Evolutionary conservation across 2,329 filamentous ascomycete species (phyloP), one percentile per base, ranked within the genome.

Genomic region (Thielaviopsis punctulata): DNA sequence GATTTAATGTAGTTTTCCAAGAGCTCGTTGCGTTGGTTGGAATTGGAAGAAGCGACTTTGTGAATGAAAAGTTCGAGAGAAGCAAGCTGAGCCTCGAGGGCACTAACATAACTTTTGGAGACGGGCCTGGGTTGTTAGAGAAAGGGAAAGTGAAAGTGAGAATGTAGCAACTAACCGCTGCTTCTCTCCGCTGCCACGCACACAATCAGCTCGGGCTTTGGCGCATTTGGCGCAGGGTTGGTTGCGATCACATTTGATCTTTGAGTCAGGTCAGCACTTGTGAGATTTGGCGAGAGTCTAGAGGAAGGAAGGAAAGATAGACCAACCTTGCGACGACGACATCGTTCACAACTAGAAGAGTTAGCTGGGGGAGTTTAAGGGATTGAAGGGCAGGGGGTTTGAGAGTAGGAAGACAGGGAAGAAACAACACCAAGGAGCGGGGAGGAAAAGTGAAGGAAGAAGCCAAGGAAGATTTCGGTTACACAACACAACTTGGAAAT

Each of bases 161-260:
- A 9, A 13, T 25, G 51, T 9, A 3, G 19, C 9, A 47, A 45
- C 30, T 4, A 58, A 69, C 66, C 68, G 62, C 56, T 68, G 65
- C 58, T 69, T 70, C 57, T 70, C 68, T 5, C 68, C 67, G 5
- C 62, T 65, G 18, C 67, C 66, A 30, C 62, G 65, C n/a, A 64
- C 61, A 55, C 68, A 70, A 45, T 68, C 64, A 8, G 62, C 64
- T 19, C 63, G 62, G 6, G 66, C 65, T 57, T 68, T 67, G 58
- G 63, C 59, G 57, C 73, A 77, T 55, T 69, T 69, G 27, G 67
- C 68, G 58, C 73, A 77, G 12, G 73, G 73, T 13, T 66, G 62
- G 45, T 67, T 67, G 3, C 73, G 69, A 58, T 75, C 69, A 59
- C 73, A 77, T 63, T 73, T 76, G 36, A 76, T 69, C 66, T 55